Percentiles rank a stretch among this genome's conserved stretches.
Evolutionary conservation across 2,329 filamentous ascomycete genomes (phyloP).

Genomic region (Colletotrichum chlorophyti): DNA sequence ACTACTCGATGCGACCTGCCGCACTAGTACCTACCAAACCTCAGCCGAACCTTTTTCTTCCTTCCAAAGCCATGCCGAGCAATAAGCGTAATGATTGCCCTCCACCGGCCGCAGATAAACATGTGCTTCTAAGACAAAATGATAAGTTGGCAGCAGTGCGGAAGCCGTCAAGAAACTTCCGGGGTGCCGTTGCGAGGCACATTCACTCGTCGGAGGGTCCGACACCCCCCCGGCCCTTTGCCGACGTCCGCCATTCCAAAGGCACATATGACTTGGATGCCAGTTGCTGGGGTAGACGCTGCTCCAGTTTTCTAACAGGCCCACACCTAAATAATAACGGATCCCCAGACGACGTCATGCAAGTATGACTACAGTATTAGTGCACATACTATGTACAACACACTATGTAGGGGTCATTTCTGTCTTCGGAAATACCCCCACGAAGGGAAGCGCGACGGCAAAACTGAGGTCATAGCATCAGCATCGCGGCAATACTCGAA

Average conservation of each 20-base stretch:
- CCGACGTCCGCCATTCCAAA: slow-evolving; percentile 4
- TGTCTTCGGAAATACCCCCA: too few species aligned
- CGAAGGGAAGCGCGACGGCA: too few species aligned
- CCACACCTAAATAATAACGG: slow-evolving; percentile 12
- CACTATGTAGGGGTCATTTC: too few species aligned
- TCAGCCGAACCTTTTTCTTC: not conserved
- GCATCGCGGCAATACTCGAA: too few species aligned
- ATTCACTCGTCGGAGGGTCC: slow-evolving; percentile 12
- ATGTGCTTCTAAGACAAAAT: not conserved
- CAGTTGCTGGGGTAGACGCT: slow-evolving; percentile 24
- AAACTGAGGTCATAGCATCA: too few species aligned
- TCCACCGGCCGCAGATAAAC: not conserved
- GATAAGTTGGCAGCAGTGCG: not conserved
- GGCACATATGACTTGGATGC: slow-evolving; percentile 13
- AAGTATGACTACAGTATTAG: slow-evolving; percentile 11
- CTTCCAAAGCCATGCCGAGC: too few species aligned
- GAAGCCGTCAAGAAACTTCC: not conserved
- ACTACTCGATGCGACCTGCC: slow-evolving; percentile 13
- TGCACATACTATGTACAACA: too few species aligned
- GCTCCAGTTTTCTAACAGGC: slow-evolving; percentile 5
- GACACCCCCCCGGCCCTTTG: slow-evolving; percentile 14
- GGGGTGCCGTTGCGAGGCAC: slow-evolving; percentile 1
- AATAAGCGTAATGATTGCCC: too few species aligned
- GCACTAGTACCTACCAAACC: slow-evolving; percentile 5
- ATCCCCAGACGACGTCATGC: slow-evolving; percentile 28